Conservation (phyloP, 768 basidiomycete species). For the Fomitopsis pulvina region DNA sequence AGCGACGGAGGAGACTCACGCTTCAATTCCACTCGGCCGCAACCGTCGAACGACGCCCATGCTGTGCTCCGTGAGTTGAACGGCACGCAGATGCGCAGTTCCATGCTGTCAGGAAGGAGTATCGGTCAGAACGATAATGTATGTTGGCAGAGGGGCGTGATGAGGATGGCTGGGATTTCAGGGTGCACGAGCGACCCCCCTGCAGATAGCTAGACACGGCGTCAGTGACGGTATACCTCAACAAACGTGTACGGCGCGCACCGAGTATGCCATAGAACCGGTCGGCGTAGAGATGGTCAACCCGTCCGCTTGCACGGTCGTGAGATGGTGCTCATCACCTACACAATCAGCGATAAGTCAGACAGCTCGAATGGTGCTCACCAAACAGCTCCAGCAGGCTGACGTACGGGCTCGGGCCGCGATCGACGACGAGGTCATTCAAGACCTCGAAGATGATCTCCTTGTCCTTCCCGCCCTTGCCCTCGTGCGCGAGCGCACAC, state of each 20-base stretch:
- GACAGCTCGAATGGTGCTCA: too few species aligned
- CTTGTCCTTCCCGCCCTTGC: constrained; percentile 68
- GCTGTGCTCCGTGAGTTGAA: constrained; percentile 98
- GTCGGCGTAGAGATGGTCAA: constrained; percentile 93
- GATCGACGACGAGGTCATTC: constrained; percentile 96
- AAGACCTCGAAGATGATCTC: constrained; percentile 96
- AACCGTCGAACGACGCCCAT: constrained; percentile 98
- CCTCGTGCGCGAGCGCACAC: constrained; percentile 38
- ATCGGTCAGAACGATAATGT: constrained; percentile 98
- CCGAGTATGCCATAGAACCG: constrained; percentile 97
- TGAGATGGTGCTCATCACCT: constrained; percentile 99
- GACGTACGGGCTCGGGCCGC: constrained; percentile 97
- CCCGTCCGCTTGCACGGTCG: constrained; percentile 97
- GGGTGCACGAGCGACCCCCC: constrained; percentile 98
- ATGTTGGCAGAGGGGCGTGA: constrained; percentile 97
- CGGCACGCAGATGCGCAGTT: constrained; percentile 96
- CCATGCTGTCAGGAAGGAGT: constrained; percentile 98
- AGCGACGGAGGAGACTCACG: constrained; percentile 48
- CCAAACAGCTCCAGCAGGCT: constrained; percentile 94
- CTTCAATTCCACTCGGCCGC: constrained; percentile 91
- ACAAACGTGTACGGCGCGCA: constrained; percentile 32
- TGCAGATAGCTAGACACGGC: constrained; percentile 65
- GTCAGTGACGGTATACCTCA: constrained; percentile 7
- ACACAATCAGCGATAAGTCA: too few species aligned
- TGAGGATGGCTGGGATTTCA: constrained; percentile 92